phyloP scores from a whole-genome alignment of 345 rosid species.

The Acer negundo region DNA sequence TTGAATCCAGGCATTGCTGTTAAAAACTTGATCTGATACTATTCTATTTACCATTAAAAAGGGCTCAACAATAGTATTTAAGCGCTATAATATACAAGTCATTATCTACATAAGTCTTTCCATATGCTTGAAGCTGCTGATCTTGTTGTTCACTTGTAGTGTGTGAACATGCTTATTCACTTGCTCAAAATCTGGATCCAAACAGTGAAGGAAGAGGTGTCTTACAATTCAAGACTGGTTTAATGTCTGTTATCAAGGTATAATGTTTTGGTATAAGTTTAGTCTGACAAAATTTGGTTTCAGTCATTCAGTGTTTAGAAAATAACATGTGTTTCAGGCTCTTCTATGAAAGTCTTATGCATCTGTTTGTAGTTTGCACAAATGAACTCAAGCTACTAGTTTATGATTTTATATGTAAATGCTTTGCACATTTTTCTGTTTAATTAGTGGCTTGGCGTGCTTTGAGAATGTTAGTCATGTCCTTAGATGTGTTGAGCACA shows the following conservation, averaged over 20 bases:
- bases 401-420: not conserved
- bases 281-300: not conserved
- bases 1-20: too few species aligned
- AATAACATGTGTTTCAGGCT: too few species aligned
- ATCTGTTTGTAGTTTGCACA: not conserved
- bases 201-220: constrained; percentile 99
- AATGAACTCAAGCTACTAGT: not conserved
- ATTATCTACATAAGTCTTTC: not conserved
- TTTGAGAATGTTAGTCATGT: not conserved
- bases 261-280: not conserved
- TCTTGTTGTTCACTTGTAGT: constrained; percentile 49
- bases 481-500: not conserved
- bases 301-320: not conserved
- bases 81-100: not conserved
- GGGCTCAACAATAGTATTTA: not conserved
- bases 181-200: constrained; percentile 96
- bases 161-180: constrained; percentile 95
- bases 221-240: constrained; percentile 93
- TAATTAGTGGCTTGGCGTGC: not conserved
- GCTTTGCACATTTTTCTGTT: not conserved
- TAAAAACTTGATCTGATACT: not conserved
- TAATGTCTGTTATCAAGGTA: constrained; percentile 97
- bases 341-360: not conserved
- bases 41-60: too few species aligned
- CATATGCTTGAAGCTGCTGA: constrained; percentile 17